Evolutionary conservation across 164 flowering plant genomes (phyloP).

Genomic region (Echeveria elegans): DNA sequence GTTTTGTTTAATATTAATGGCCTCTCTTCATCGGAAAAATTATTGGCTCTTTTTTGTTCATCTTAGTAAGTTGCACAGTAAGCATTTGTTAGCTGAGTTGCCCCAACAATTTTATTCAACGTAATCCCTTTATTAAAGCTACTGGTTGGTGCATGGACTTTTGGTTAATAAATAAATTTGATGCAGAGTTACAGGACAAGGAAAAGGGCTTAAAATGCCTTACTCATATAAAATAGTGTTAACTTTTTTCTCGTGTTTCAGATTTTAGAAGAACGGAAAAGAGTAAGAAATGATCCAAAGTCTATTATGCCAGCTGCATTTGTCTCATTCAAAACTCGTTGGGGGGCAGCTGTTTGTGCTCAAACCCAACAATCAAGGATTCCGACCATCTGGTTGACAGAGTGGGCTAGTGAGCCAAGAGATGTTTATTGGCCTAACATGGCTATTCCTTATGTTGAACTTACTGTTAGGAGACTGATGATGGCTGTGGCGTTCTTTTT

Average conservation of each 20-base stretch:
- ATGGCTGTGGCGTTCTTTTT: slow-evolving; percentile 73
- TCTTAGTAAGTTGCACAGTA: no score
- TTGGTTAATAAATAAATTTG: no score
- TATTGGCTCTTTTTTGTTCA: no score
- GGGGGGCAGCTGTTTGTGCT: slow-evolving; percentile 81
- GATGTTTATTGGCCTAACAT: slow-evolving; percentile 83
- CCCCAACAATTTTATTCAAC: no score
- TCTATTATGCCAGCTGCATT: slow-evolving; percentile 58
- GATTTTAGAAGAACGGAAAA: slow-evolving; percentile 42
- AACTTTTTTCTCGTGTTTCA: slow-evolving; percentile 17
- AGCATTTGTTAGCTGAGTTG: no score
- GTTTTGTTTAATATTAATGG: no score
- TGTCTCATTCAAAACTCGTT: slow-evolving; percentile 57
- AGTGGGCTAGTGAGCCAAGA: slow-evolving; percentile 91
- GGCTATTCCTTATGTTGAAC: slow-evolving; percentile 72
- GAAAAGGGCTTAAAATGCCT: no score
- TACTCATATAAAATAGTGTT: no score
- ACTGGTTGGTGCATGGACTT: no score
- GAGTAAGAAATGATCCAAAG: slow-evolving; percentile 32
- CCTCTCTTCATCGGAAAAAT: no score
- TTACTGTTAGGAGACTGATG: slow-evolving; percentile 55
- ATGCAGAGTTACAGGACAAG: no score
- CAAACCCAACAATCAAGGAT: slow-evolving; percentile 74
- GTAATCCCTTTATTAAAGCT: no score
- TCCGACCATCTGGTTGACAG: slow-evolving; percentile 84